These are phyloP conservation scores for Fraxinus platypoda DNA, from an alignment of 305 asterid species.

Conservation along the genomic window DNA sequence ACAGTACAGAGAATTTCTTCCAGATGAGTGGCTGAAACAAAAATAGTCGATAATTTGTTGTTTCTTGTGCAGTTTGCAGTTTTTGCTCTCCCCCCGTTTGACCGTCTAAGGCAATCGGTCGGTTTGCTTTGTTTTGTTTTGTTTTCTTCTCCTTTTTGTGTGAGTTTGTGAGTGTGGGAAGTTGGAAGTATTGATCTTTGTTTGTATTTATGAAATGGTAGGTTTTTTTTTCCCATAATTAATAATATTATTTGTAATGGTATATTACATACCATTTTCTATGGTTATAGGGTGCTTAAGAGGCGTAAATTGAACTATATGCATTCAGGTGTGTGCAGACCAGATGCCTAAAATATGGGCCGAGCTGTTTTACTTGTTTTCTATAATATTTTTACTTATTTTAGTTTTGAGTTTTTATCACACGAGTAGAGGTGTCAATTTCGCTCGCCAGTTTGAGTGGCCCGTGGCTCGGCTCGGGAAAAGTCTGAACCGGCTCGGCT, in stretches of 20 bases:
- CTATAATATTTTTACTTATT: no score
- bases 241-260: background rate
- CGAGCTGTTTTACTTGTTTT: background rate
- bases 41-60: background rate
- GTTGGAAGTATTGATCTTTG: background rate
- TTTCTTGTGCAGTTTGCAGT: background rate
- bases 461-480: no score
- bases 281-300: background rate
- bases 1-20: background rate
- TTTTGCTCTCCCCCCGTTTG: background rate
- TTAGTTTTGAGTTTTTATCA: no score
- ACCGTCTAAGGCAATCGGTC: background rate
- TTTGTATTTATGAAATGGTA: background rate
- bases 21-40: background rate
- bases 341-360: background rate
- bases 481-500: no score
- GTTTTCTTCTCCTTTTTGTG: background rate
- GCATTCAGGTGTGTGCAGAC: background rate
- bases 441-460: no score
- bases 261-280: background rate
- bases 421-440: no score
- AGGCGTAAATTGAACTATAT: background rate
- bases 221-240: background rate
- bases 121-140: background rate
- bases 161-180: background rate